Conservation (phyloP, 371 early-diverging fungal genomes). For the Lichtheimia ramosa region DNA sequence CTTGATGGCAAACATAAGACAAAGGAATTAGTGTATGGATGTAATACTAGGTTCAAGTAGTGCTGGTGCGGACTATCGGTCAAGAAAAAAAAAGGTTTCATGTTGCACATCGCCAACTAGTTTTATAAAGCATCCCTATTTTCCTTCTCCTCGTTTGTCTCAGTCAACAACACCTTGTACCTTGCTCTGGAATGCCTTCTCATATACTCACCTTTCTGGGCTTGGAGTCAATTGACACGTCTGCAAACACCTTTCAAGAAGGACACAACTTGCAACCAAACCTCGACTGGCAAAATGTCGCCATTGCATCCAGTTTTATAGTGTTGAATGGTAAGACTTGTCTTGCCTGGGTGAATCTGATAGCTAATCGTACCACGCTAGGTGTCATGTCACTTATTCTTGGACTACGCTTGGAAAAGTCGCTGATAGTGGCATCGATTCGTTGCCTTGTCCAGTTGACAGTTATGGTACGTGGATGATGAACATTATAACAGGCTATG, state of each 20-base stretch:
- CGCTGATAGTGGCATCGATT: slow-evolving; percentile 57
- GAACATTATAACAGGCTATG: too few species aligned
- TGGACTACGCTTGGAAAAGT: slow-evolving; percentile 56
- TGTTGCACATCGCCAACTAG: too few species aligned
- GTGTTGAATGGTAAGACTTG: slow-evolving; percentile 35
- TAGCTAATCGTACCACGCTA: slow-evolving; percentile 26
- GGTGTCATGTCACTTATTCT: slow-evolving; percentile 25
- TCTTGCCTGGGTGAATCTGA: too few species aligned
- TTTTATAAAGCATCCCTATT: too few species aligned
- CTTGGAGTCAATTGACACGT: background rate
- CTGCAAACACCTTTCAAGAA: background rate
- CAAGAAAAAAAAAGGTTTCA: too few species aligned
- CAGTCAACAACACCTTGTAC: too few species aligned
- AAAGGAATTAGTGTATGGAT: too few species aligned
- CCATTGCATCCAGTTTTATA: slow-evolving; percentile 47
- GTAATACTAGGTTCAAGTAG: too few species aligned
- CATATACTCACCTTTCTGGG: background rate
- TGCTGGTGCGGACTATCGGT: too few species aligned
- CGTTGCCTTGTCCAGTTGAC: slow-evolving; percentile 64
- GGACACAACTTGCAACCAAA: background rate
- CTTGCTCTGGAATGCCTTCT: too few species aligned
- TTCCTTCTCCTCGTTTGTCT: too few species aligned
- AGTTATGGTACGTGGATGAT: slow-evolving; percentile 46
- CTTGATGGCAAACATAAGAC: too few species aligned
- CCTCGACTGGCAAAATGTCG: slow-evolving; percentile 45